These are phyloP conservation scores for Leccinum solheimii DNA, from an alignment of 1,284 basidiomycete species.

Conservation along the genomic window DNA sequence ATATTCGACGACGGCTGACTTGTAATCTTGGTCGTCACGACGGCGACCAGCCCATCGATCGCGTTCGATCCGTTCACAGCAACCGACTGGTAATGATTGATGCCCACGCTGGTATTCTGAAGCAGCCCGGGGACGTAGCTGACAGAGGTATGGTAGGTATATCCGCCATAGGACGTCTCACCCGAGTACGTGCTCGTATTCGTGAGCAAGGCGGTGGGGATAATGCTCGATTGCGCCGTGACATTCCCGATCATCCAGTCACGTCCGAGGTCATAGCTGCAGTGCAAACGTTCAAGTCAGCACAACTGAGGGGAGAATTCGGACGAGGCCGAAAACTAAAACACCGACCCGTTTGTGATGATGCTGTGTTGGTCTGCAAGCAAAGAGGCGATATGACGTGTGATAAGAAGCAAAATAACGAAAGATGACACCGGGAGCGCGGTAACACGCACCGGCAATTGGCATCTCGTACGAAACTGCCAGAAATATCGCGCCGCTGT, in stretches of 20 bases:
- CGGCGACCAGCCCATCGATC: conserved; percentile 83
- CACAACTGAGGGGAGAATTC: neutral
- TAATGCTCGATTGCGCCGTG: conserved; percentile 50
- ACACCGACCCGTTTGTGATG: conserved; percentile 51
- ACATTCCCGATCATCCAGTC: conserved; percentile 85
- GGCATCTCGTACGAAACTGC: conserved; percentile 77
- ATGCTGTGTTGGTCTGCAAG: conserved; percentile 53
- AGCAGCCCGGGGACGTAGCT: conserved; percentile 70
- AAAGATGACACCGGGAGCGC: neutral
- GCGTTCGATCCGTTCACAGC: conserved; percentile 59
- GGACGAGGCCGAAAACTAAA: neutral
- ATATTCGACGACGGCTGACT: conserved; percentile 36
- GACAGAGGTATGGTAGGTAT: conserved; percentile 71
- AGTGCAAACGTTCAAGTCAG: neutral
- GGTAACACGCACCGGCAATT: conserved; percentile 45
- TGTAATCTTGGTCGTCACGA: conserved; percentile 75
- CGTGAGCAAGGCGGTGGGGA: conserved; percentile 51
- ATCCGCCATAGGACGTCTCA: conserved; percentile 55
- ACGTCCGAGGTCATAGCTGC: conserved; percentile 60
- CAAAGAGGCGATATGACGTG: neutral
- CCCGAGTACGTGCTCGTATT: conserved; percentile 61
- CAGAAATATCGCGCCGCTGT: conserved; percentile 83
- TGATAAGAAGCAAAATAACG: neutral
- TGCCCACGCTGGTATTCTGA: conserved; percentile 64
- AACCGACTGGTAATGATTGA: conserved; percentile 79